Evolutionary conservation across 78 protist genomes (phyloP).

Genomic region (Dictyostelium purpureum): DNA sequence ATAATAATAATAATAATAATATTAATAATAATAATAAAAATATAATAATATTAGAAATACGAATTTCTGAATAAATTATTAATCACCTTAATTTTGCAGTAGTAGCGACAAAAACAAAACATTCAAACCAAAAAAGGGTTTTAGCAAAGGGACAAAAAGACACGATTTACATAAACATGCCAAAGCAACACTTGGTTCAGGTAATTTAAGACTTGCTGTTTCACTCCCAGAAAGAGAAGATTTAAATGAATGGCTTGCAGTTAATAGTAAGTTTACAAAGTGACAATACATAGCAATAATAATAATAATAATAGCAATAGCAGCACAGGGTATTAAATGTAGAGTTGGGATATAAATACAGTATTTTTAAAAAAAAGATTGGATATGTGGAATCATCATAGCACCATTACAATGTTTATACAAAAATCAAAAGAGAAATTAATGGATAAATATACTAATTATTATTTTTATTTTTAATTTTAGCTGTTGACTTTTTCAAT

Average conservation of each 20-base stretch:
- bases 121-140: conserved; percentile 77
- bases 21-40: not conserved
- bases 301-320: not conserved
- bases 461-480: not conserved
- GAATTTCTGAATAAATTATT: not conserved
- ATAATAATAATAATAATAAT: not conserved
- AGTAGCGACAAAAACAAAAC: conserved; percentile 79
- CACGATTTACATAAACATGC: conserved; percentile 80
- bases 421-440: not conserved
- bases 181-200: conserved; percentile 78
- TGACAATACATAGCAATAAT: not conserved
- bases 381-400: not conserved
- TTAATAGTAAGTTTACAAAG: conserved; percentile 75
- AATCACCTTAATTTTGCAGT: not conserved
- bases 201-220: conserved; percentile 82
- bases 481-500: conserved; percentile 98
- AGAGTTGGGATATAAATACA: not conserved
- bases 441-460: no score
- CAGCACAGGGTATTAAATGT: not conserved
- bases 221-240: conserved; percentile 87
- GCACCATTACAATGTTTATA: not conserved
- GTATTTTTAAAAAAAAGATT: not conserved
- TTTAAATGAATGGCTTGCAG: conserved; percentile 90
- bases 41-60: not conserved
- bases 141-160: conserved; percentile 67